Evolutionary conservation across 140 eudicot genomes (phyloP).

Genomic region (Stevia rebaudiana): DNA sequence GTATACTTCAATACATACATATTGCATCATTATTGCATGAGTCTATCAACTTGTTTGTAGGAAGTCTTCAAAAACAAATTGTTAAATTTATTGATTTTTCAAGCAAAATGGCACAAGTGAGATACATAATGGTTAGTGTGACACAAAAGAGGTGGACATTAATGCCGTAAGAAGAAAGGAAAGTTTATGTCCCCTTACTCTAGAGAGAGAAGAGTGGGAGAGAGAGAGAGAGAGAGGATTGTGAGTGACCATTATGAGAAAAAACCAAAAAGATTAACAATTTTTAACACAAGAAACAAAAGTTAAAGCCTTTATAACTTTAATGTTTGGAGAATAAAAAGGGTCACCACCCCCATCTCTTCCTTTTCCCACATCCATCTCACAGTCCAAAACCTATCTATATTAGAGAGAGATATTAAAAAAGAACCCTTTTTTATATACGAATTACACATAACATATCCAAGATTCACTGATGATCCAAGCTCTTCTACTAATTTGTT

Average conservation of each 20-base stretch:
- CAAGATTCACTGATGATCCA: slow-evolving; percentile 23
- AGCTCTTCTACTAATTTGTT: slow-evolving; percentile 16
- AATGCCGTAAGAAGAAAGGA: slow-evolving; percentile 64
- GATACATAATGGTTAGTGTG: slow-evolving; percentile 37
- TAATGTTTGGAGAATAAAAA: slow-evolving; percentile 40
- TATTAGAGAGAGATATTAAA: slow-evolving; percentile 25
- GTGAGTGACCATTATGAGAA: slow-evolving; percentile 29
- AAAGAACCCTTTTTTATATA: slow-evolving; percentile 13
- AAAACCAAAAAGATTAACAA: slow-evolving; percentile 18
- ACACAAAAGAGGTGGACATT: slow-evolving; percentile 44
- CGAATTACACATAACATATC: slow-evolving; percentile 11
- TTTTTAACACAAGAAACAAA: slow-evolving; percentile 32
- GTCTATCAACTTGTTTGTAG: slow-evolving; percentile 18
- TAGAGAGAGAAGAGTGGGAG: slow-evolving; percentile 25
- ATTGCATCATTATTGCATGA: slow-evolving; percentile 4
- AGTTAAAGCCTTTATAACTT: slow-evolving; percentile 29
- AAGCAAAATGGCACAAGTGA: slow-evolving; percentile 23
- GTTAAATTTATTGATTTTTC: slow-evolving; percentile 15
- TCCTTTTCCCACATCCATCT: slow-evolving; percentile 31
- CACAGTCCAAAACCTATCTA: slow-evolving; percentile 31
- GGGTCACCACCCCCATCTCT: slow-evolving; percentile 37
- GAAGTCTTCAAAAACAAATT: slow-evolving; percentile 10
- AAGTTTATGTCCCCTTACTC: slow-evolving; percentile 31
- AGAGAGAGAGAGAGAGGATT: slow-evolving; percentile 22
- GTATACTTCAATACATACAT: not conserved